A percentile compares a stretch with the other conserved stretches of the same genome.
These are phyloP conservation scores for Maudiozyma turicensis DNA, from an alignment of 805 yeast species.

Conservation along the genomic window DNA sequence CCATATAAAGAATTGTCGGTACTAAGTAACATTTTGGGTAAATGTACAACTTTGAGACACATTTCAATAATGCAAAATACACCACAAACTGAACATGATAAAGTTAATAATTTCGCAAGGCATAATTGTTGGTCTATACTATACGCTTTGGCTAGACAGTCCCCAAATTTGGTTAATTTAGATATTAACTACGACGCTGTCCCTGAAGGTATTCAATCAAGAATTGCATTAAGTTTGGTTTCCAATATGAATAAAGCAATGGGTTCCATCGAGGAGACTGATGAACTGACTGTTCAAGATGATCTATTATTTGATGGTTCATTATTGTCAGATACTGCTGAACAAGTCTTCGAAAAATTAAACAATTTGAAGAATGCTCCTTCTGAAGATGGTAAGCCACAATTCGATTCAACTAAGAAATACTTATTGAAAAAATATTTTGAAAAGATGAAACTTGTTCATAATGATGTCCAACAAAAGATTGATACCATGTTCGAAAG, in stretches of 20 bases:
- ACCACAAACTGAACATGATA: background rate
- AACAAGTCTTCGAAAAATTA: constrained; percentile 42
- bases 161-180: constrained; percentile 51
- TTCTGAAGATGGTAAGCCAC: background rate
- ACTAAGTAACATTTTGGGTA: constrained; percentile 63
- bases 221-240: constrained; percentile 72
- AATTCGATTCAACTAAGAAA: constrained; percentile 27
- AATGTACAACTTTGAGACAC: constrained; percentile 56
- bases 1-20: constrained; percentile 45
- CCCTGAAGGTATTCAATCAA: constrained; percentile 54
- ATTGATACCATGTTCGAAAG: constrained; percentile 49
- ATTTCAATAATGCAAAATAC: constrained; percentile 55
- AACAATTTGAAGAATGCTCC: constrained; percentile 9
- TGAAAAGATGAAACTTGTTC: constrained; percentile 31
- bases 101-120: constrained; percentile 31
- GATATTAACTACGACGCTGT: constrained; percentile 57
- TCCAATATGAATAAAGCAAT: constrained; percentile 66
- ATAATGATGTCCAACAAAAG: constrained; percentile 36
- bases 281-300: constrained; percentile 33
- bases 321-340: constrained; percentile 62
- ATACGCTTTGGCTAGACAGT: constrained; percentile 54
- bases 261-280: constrained; percentile 25
- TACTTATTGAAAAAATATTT: constrained; percentile 33
- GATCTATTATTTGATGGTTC: constrained; percentile 72
- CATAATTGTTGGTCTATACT: constrained; percentile 54